Percentiles rank a stretch among this genome's conserved stretches.
Evolutionary conservation across 306 rosid species (phyloP).

Genomic region (Vigna unguiculata): DNA sequence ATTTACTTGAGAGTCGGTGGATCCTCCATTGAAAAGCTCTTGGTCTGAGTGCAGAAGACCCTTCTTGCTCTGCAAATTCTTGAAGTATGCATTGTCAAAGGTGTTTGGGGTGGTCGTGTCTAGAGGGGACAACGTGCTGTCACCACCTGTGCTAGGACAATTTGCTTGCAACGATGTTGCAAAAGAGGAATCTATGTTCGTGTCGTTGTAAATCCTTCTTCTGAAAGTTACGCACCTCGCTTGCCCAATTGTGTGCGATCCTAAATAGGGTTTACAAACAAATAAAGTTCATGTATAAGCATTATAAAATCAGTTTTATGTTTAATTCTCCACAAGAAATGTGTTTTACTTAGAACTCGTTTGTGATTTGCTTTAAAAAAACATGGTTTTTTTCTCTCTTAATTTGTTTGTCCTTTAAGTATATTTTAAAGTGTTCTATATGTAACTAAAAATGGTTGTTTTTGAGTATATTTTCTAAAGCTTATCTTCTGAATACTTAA

Average conservation of each 20-base stretch:
- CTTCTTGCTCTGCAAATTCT: slow-evolving; percentile 53
- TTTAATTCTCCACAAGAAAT: no score
- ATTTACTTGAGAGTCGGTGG: slow-evolving; percentile 60
- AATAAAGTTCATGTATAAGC: background rate
- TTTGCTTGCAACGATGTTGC: slow-evolving; percentile 48
- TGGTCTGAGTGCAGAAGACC: slow-evolving; percentile 76
- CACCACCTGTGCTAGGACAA: slow-evolving; percentile 65
- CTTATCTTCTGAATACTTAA: background rate
- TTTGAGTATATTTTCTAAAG: background rate
- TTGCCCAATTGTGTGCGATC: slow-evolving; percentile 71
- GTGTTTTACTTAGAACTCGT: no score
- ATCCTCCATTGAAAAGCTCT: slow-evolving; percentile 59
- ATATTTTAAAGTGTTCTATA: background rate
- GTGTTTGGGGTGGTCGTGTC: slow-evolving; percentile 48
- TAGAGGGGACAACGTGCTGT: slow-evolving; percentile 54
- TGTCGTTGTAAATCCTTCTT: slow-evolving; percentile 62
- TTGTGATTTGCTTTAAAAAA: no score
- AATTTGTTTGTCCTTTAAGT: background rate
- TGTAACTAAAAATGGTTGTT: background rate
- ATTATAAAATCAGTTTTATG: no score
- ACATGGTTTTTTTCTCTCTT: no score
- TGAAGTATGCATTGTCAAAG: slow-evolving; percentile 69
- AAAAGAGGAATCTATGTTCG: slow-evolving; percentile 62
- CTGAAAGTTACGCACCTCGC: slow-evolving; percentile 54
- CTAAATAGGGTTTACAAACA: slow-evolving; percentile 41